phyloP scores from a whole-genome alignment of 345 rosid genomes.

The Arabidopsis thaliana region TAIR10.1 NC_003070.9:11530001-11530500 shows the following conservation, averaged over 20 bases:
- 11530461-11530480: slow-evolving; percentile 3
- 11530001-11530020: slow-evolving; percentile 76
- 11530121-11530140: not conserved
- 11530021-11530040: slow-evolving; percentile 88
- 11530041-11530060: slow-evolving; percentile 83
- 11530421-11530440: not conserved
- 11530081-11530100: slow-evolving; percentile 95
- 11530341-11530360: slow-evolving; percentile 99
- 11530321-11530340: slow-evolving; percentile 91
- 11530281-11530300: slow-evolving; percentile 3
- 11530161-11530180: slow-evolving; percentile 23
- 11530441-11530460: slow-evolving; percentile 18
- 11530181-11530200: slow-evolving; percentile 88
- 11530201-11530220: slow-evolving; percentile 96
- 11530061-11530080: slow-evolving; percentile 95
- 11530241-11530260: slow-evolving; percentile 32
- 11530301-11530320: slow-evolving; percentile 52
- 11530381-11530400: slow-evolving; percentile 81
- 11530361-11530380: slow-evolving; percentile 88
- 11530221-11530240: slow-evolving; percentile 94
- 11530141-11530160: not conserved
- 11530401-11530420: not conserved
- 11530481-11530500: slow-evolving; percentile 12
- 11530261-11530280: not conserved
- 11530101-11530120: slow-evolving; percentile 57